Evolutionary conservation across 2,329 filamentous ascomycete species (phyloP).

Genomic region (Ascosphaera apis): DNA sequence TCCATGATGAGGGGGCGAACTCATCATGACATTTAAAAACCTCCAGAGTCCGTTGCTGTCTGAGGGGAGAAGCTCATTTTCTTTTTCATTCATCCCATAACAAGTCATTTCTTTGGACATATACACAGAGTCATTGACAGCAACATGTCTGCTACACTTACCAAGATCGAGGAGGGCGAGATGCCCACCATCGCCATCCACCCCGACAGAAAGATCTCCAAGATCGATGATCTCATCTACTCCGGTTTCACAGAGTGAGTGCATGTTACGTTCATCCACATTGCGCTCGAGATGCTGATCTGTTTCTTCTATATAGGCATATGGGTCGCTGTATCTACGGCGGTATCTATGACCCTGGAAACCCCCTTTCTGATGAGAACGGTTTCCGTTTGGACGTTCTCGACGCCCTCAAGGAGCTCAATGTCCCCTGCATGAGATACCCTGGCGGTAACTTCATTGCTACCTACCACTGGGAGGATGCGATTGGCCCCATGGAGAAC

Average conservation of each 20-base stretch:
- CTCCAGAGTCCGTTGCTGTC: too few species aligned
- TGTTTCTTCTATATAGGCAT: conserved; percentile 31
- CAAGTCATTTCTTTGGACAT: too few species aligned
- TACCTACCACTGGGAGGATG: conserved; percentile 70
- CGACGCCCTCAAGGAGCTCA: conserved; percentile 46
- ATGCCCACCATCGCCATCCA: conserved; percentile 43
- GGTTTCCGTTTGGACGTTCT: conserved; percentile 65
- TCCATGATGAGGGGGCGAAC: too few species aligned
- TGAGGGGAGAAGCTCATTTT: too few species aligned
- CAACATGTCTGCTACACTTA: conserved; percentile 43
- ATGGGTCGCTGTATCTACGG: conserved; percentile 81
- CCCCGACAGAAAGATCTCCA: conserved; percentile 39
- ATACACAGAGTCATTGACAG: too few species aligned
- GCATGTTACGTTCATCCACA: too few species aligned
- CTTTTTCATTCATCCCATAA: too few species aligned
- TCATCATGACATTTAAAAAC: too few species aligned
- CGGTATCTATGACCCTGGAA: conserved; percentile 60
- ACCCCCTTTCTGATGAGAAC: conserved; percentile 45
- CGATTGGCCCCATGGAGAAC: conserved; percentile 48
- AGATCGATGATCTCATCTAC: conserved; percentile 62
- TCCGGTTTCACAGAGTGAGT: conserved; percentile 62
- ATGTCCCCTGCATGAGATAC: conserved; percentile 56
- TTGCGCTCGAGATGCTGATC: conserved; percentile 6
- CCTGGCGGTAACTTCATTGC: conserved; percentile 69
- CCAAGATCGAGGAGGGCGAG: conserved; percentile 37